Evolutionary conservation across 2,329 filamentous ascomycete genomes (phyloP), one percentile per base, ranked within the genome.

Genomic region (Ambrosiella beaveri): DNA sequence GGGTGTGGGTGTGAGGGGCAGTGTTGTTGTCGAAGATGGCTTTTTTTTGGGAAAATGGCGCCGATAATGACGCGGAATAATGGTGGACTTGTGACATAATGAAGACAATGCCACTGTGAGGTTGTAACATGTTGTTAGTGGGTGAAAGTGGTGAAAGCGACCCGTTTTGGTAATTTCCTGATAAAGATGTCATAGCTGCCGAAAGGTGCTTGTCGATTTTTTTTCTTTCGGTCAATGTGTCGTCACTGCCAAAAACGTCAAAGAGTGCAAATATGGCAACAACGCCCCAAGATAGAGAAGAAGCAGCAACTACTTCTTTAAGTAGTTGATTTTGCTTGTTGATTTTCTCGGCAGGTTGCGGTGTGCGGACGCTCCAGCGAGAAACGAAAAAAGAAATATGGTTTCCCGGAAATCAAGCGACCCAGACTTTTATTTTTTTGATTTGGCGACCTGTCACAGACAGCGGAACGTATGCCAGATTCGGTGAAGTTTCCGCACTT

Each of bases 1-100:
- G 52, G 17, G 37, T 54, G 12, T 50, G n/a, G 13, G 9, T 39
- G 35, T 15, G 44, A 9, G 17, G 44, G 37, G 59, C 13, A 39
- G 51, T 57, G 57, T 47, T 57, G 45, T 55, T 54, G 8, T 60
- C 40, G 44, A 60, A 60, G 11, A 58, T n/a, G 27, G 52, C 37
- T 36, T 60, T 50, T 17, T 49, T 58, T 53, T 58, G 49, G 8
- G 40, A 47, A 15, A 54, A 54, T 27, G 38, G 52, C 17, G 52
- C 52, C 37, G 15, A 3, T n/a, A 7, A 3, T 9, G 27, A 9
- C 5, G 13, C 47, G n/a, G 47, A 7, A 11, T 15, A 41, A 41
- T 27, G 39, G 13, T 57, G 56, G 15, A 57, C 56, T 38, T 57
- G 56, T n/a, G 56, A 47, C 56, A 57, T 57, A 37, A 19, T 44